Conservation (phyloP, 306 rosid species). For the Quillaja saponaria region DNA sequence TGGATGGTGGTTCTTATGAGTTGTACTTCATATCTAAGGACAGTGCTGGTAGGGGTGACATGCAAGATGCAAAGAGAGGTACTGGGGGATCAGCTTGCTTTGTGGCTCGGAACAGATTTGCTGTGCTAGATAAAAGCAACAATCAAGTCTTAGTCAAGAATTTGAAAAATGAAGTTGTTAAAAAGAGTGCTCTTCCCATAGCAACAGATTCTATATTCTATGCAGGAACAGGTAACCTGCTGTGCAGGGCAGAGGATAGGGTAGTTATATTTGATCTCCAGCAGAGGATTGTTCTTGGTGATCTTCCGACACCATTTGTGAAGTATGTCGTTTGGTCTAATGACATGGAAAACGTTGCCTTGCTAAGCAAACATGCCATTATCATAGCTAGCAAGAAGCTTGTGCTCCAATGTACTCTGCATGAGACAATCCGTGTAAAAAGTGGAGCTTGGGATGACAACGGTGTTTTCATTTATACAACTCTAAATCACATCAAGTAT, state of each 20-base stretch:
- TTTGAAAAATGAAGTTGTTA: constrained; percentile 70
- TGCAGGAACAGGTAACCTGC: constrained; percentile 83
- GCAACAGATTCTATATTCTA: constrained; percentile 81
- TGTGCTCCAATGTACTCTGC: constrained; percentile 90
- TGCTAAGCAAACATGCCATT: constrained; percentile 93
- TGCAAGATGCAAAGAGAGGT: constrained; percentile 89
- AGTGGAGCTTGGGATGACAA: constrained; percentile 99
- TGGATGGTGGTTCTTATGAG: constrained; percentile 90
- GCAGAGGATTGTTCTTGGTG: constrained; percentile 77
- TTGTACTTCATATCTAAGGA: constrained; percentile 79
- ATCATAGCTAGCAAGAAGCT: constrained; percentile 82
- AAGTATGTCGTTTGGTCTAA: constrained; percentile 88
- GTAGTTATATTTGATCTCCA: constrained; percentile 81
- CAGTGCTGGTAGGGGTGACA: constrained; percentile 69
- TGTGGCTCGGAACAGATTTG: constrained; percentile 89
- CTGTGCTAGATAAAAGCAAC: constrained; percentile 80
- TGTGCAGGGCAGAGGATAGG: constrained; percentile 84
- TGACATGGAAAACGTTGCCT: constrained; percentile 84
- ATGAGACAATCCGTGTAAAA: constrained; percentile 93
- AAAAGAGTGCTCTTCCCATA: constrained; percentile 71
- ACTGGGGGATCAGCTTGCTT: constrained; percentile 89
- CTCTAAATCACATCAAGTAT: constrained; percentile 84
- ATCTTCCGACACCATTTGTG: constrained; percentile 79
- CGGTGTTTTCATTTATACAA: constrained; percentile 87
- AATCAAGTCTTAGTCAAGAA: constrained; percentile 70